Percentiles rank a stretch among this genome's conserved stretches.
Evolutionary conservation across 2,329 filamentous ascomycete genomes (phyloP).

Genomic region (Arachnopeziza araneosa): DNA sequence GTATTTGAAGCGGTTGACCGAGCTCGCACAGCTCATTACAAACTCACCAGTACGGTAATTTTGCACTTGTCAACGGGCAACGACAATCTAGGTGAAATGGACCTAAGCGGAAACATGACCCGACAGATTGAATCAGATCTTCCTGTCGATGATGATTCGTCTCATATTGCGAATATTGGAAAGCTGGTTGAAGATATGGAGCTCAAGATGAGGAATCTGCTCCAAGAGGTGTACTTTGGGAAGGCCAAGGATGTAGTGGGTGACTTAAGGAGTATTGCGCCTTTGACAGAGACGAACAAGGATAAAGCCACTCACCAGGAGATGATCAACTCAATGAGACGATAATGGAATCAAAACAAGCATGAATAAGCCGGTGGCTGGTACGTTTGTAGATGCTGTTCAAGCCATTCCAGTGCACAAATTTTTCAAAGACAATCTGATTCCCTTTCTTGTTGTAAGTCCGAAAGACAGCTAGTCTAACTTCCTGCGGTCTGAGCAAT

Average conservation of each 20-base stretch:
- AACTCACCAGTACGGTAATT: slow-evolving; percentile 95
- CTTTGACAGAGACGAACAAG: slow-evolving; percentile 75
- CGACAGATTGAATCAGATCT: slow-evolving; percentile 91
- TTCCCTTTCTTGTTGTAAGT: not conserved
- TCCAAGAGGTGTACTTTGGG: slow-evolving; percentile 99
- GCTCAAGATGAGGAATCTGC: slow-evolving; percentile 95
- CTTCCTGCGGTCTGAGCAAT: not conserved
- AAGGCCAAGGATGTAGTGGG: slow-evolving; percentile 99
- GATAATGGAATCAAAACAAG: slow-evolving; percentile 8
- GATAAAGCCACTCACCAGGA: slow-evolving; percentile 84
- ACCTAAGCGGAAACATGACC: slow-evolving; percentile 96
- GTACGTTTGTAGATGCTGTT: not conserved
- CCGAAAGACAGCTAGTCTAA: too few species aligned
- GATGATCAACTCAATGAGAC: slow-evolving; percentile 62
- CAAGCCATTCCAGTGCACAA: not conserved
- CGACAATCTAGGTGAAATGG: slow-evolving; percentile 72
- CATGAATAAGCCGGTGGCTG: not conserved
- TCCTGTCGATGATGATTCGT: slow-evolving; percentile 81
- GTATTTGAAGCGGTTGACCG: slow-evolving; percentile 96
- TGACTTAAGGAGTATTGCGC: slow-evolving; percentile 80
- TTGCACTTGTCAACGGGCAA: slow-evolving; percentile 71
- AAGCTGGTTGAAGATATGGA: slow-evolving; percentile 98
- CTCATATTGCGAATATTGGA: slow-evolving; percentile 93
- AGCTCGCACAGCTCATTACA: slow-evolving; percentile 89
- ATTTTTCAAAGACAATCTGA: not conserved